Evolutionary conservation across 78 protist species (phyloP).

Genomic region (Creolimax fragrantissima): DNA sequence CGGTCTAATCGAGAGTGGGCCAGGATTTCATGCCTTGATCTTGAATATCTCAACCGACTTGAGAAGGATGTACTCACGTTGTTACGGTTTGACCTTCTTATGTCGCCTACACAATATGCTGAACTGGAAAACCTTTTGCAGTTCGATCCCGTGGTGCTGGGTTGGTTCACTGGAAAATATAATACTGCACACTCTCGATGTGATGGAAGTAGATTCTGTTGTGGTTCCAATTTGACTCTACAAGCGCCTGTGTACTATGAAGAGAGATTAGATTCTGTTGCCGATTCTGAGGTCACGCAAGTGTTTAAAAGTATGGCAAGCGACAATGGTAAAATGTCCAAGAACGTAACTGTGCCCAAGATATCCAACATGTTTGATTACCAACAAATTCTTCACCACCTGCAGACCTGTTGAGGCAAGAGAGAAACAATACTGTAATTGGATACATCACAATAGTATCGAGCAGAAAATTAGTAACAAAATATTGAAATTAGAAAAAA

Average conservation of each 20-base stretch:
- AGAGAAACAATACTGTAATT: too few relatives aligned
- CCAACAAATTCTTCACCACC: not conserved
- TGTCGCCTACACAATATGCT: not conserved
- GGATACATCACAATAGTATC: too few relatives aligned
- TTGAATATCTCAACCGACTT: not conserved
- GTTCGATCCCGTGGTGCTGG: not conserved
- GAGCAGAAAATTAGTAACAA: too few relatives aligned
- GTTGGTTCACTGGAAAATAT: not conserved
- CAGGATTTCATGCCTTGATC: not conserved
- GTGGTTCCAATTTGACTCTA: not conserved
- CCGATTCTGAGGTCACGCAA: not conserved
- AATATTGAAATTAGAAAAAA: too few relatives aligned
- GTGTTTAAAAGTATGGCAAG: not conserved
- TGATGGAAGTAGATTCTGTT: not conserved
- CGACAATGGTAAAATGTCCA: not conserved
- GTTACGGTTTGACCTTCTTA: not conserved
- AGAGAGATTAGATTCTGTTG: too few relatives aligned
- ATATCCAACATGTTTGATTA: not conserved
- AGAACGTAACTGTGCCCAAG: not conserved
- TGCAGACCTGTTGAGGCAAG: not conserved
- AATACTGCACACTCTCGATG: not conserved
- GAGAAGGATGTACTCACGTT: not conserved
- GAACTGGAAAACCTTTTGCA: not conserved
- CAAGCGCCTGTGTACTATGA: not conserved
- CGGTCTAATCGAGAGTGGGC: not conserved